Evolutionary conservation across 441 rosid species (phyloP), one percentile per base, ranked within the genome.

Genomic region (Arabidopsis hybrid): DNA sequence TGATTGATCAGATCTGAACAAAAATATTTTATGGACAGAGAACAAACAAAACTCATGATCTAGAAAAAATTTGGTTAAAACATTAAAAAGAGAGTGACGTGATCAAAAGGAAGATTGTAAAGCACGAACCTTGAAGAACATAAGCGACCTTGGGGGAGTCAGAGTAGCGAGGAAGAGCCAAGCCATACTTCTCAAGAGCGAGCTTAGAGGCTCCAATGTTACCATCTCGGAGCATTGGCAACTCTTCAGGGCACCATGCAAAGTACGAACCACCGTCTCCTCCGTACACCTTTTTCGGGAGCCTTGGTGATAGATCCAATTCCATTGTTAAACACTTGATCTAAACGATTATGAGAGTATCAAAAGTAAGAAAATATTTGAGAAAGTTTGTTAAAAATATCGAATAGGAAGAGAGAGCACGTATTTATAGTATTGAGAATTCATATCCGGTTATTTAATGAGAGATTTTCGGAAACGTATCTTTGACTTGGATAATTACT

Each of bases 121-220:
- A 5, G 14, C 17, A 55, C 17, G 6, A 73, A 91, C 97, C 98
- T 80, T 85, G 95, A 68, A 94, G 96, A 47, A 90, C 97, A 75
- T 94, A 91, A 32, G 96, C 97, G 21, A 94, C 93, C 79, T 86
- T 91, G 0, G 92, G 73, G 14, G 96, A 94, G 73, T 94, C 95
- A 60, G 91, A 85, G 83, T 94, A 94, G 9, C 85, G 79, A 79
- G 97, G 98, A 42, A 89, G 88, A 67, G 91, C 95, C 56, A 94
- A 83, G 21, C 97, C 98, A 64, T 84, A 13, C 83, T 88, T 87
- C 78, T 82, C 81, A 5, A 91, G 97, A 62, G 81, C 77, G 36
- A 93, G 94, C 75, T 88, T 93, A 8, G 97, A 89, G 0, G 97
- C 96, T n/a, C 95, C 97, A 13, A 94, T 91, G 82, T 89, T 91